These are phyloP conservation scores for Aurantiochytrium sp. DNA, from an alignment of 108 stramenopile species.

Conservation along the genomic window DNA sequence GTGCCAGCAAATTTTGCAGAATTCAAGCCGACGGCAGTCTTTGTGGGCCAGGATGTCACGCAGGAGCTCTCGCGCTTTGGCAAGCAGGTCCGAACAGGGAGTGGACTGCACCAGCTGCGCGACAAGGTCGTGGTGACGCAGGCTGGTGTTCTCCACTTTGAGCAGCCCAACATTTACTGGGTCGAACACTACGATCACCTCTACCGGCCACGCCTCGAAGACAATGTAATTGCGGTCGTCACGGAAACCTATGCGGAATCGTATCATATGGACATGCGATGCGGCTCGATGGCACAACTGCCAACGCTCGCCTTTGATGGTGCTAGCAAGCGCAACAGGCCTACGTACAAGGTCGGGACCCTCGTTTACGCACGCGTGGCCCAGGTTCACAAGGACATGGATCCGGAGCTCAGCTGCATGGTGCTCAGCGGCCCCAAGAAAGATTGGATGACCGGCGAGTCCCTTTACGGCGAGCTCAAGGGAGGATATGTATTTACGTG, in stretches of 20 bases:
- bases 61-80: not conserved
- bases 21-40: not conserved
- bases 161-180: slow-evolving; percentile 13
- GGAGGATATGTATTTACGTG: not conserved
- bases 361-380: slow-evolving; percentile 18
- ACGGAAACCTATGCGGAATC: not conserved
- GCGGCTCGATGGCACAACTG: not conserved
- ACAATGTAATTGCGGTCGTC: slow-evolving; percentile 10
- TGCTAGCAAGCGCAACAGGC: slow-evolving; percentile 10
- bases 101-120: not conserved
- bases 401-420: slow-evolving; percentile 18
- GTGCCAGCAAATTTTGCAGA: not conserved
- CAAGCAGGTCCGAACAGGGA: not conserved
- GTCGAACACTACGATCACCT: not conserved
- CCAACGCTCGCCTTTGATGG: slow-evolving; percentile 23
- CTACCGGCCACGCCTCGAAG: not conserved
- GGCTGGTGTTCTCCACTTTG: not conserved
- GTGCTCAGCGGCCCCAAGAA: slow-evolving; percentile 23
- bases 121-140: not conserved
- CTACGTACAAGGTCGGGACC: not conserved
- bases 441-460: slow-evolving; percentile 28
- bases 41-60: not conserved
- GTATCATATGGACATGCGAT: not conserved
- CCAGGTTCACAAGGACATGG: not conserved
- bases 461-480: slow-evolving; percentile 18